These are phyloP conservation scores for Lanzia echinophila DNA, from an alignment of 2,329 filamentous ascomycete species.

Conservation along the genomic window DNA sequence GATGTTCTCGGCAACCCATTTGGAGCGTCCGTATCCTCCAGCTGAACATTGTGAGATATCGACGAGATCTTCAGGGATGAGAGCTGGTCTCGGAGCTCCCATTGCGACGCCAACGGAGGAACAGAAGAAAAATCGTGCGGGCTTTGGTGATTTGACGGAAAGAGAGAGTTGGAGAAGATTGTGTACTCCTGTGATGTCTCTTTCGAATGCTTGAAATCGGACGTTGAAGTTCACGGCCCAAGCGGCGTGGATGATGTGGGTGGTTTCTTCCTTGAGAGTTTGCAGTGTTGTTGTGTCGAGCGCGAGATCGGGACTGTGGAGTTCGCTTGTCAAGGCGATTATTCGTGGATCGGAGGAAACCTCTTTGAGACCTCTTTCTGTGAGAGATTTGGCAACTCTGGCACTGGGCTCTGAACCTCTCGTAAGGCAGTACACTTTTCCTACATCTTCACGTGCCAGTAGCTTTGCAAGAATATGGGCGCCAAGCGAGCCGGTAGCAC, in stretches of 20 bases:
- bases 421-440: slow-evolving; percentile 45
- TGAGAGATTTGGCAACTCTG: slow-evolving; percentile 31
- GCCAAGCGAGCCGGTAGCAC: slow-evolving; percentile 58
- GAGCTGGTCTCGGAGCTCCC: slow-evolving; percentile 22
- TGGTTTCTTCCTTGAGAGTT: slow-evolving; percentile 30
- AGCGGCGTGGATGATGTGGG: slow-evolving; percentile 42
- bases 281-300: slow-evolving; percentile 27
- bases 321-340: slow-evolving; percentile 33
- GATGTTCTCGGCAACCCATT: slow-evolving; percentile 42
- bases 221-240: slow-evolving; percentile 54
- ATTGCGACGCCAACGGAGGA: slow-evolving; percentile 32
- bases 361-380: slow-evolving; percentile 30
- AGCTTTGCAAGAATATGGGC: slow-evolving; percentile 52
- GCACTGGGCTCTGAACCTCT: slow-evolving; percentile 32
- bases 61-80: slow-evolving; percentile 32
- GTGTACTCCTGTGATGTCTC: slow-evolving; percentile 35
- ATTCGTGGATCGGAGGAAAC: slow-evolving; percentile 30
- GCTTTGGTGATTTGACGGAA: slow-evolving; percentile 22
- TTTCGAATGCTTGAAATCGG: slow-evolving; percentile 41
- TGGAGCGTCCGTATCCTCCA: slow-evolving; percentile 44
- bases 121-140: slow-evolving; percentile 32
- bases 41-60: slow-evolving; percentile 32
- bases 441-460: slow-evolving; percentile 47
- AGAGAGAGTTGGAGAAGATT: slow-evolving; percentile 38
- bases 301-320: slow-evolving; percentile 36